phyloP scores from a whole-genome alignment of 305 asterid genomes.

The Andrographis paniculata region DNA sequence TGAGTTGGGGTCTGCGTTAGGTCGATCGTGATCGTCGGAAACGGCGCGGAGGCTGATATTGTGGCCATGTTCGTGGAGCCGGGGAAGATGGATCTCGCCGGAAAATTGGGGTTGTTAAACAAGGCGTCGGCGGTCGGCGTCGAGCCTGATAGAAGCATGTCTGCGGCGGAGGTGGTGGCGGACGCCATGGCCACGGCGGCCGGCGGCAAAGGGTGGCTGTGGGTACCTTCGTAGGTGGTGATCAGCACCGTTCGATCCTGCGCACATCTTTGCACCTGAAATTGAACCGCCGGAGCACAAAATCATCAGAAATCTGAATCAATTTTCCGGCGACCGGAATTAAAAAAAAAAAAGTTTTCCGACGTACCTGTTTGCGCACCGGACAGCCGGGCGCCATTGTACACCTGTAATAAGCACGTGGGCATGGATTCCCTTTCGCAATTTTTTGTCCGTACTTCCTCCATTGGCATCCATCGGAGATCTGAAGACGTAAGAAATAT shows the following conservation, averaged over 20 bases:
- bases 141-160: conserved; percentile 85
- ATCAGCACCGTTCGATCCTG: conserved; percentile 62
- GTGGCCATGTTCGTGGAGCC: conserved; percentile 77
- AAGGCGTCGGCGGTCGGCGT: conserved; percentile 79
- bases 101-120: conserved; percentile 64
- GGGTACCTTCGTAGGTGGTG: conserved; percentile 88
- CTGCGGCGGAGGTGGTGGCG: conserved; percentile 87
- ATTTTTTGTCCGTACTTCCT: conserved; percentile 75
- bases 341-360: too few relatives aligned
- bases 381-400: conserved; percentile 76
- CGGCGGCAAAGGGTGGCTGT: conserved; percentile 95
- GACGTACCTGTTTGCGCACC: conserved; percentile 57
- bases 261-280: conserved; percentile 85
- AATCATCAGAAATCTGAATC: neutral
- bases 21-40: conserved; percentile 88
- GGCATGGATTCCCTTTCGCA: conserved; percentile 81
- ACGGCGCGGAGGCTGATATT: conserved; percentile 92
- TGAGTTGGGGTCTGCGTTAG: conserved; percentile 59
- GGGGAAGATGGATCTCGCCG: conserved; percentile 60
- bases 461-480: conserved; percentile 82
- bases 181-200: conserved; percentile 98
- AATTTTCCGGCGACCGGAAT: too few relatives aligned
- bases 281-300: neutral
- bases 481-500: conserved; percentile 19
- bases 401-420: conserved; percentile 71